Conservation (phyloP, 495 filamentous ascomycete genomes). For the Pyrenula massariospora region DNA sequence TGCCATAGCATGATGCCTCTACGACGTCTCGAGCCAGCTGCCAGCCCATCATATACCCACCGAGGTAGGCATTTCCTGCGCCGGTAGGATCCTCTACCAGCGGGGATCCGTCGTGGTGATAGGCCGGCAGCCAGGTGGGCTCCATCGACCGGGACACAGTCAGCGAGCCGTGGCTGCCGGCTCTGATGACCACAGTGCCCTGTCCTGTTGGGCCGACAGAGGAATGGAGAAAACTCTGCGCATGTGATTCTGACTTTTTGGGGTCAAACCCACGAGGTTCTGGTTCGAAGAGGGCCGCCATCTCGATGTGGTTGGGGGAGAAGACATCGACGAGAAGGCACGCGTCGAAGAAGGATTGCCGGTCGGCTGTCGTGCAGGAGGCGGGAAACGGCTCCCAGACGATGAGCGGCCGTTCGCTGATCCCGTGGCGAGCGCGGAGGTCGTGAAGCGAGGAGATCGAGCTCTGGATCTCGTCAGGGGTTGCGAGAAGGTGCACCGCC, state of each 20-base stretch:
- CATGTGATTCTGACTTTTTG: constrained; percentile 13
- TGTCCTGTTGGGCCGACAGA: constrained; percentile 12
- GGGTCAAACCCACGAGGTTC: constrained; percentile 3
- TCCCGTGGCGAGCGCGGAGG: too few relatives aligned
- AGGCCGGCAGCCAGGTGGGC: constrained; percentile 19
- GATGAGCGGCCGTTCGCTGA: constrained; percentile 14
- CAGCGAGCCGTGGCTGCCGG: constrained; percentile 21
- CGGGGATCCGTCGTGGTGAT: constrained; percentile 6
- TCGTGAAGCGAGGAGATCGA: too few relatives aligned
- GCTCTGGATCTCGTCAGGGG: too few relatives aligned
- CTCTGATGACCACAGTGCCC: constrained; percentile 16
- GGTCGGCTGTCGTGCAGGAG: constrained; percentile 13
- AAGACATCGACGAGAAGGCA: constrained; percentile 18
- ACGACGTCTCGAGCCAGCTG: constrained; percentile 8
- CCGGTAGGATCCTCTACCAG: constrained; percentile 24
- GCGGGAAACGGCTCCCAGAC: constrained; percentile 25
- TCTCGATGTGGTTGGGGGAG: constrained; percentile 26
- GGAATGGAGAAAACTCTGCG: constrained; percentile 6
- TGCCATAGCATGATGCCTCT: constrained; percentile 17
- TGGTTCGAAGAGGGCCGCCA: constrained; percentile 12
- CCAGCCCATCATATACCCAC: constrained; percentile 20
- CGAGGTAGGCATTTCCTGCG: constrained; percentile 25
- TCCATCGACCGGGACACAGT: constrained; percentile 3
- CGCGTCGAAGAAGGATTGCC: constrained; percentile 12
- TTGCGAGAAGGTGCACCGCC: too few relatives aligned